These are phyloP conservation scores for Phlebiopsis flavidoalba DNA, from an alignment of 768 basidiomycete species.

Conservation along the genomic window DNA sequence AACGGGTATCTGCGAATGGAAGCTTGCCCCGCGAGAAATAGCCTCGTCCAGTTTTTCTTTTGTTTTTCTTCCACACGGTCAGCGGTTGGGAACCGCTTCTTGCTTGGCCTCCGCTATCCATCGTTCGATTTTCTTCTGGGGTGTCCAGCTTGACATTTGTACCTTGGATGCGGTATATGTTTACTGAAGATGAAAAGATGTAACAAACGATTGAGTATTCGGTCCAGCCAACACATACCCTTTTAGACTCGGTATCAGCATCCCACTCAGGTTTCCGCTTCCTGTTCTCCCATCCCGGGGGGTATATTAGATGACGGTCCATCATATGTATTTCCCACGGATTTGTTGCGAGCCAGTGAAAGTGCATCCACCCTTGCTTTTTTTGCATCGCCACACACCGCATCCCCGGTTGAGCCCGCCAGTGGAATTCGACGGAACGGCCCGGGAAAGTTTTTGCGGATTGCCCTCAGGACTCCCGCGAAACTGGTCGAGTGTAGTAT, in stretches of 20 bases:
- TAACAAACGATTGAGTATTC: neutral
- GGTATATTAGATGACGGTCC: slow-evolving; percentile 86
- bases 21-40: slow-evolving; percentile 74
- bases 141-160: slow-evolving; percentile 74
- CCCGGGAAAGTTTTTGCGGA: neutral
- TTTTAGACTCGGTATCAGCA: slow-evolving; percentile 74
- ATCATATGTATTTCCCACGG: slow-evolving; percentile 79
- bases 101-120: slow-evolving; percentile 94
- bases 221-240: slow-evolving; percentile 41
- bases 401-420: slow-evolving; percentile 70
- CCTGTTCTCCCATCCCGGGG: slow-evolving; percentile 60
- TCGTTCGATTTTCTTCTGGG: slow-evolving; percentile 70
- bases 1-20: slow-evolving; percentile 38
- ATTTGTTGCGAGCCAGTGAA: slow-evolving; percentile 68
- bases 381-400: slow-evolving; percentile 51
- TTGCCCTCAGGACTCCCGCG: neutral
- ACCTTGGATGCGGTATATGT: slow-evolving; percentile 68
- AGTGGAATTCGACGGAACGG: slow-evolving; percentile 11
- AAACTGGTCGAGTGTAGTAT: neutral
- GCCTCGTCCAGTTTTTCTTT: slow-evolving; percentile 74
- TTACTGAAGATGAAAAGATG: slow-evolving; percentile 41
- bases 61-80: slow-evolving; percentile 75
- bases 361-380: slow-evolving; percentile 64
- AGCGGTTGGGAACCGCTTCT: slow-evolving; percentile 76
- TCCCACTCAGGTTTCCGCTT: slow-evolving; percentile 66